Evolutionary conservation across 495 filamentous ascomycete genomes (phyloP).

Genomic region (Acidomyces sp.): DNA sequence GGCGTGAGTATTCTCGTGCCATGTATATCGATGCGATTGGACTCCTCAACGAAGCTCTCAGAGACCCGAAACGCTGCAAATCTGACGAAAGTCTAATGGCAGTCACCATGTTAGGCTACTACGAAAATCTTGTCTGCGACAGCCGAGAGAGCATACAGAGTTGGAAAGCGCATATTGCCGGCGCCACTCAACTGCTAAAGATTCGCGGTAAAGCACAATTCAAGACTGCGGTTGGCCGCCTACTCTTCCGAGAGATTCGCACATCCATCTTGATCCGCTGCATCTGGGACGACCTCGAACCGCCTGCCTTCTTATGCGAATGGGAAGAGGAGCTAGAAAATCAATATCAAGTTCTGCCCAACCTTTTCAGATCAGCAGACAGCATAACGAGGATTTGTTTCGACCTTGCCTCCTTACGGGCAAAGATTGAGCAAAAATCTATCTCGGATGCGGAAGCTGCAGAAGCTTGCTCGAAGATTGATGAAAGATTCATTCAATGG

Average conservation of each 20-base stretch:
- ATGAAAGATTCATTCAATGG: slow-evolving; percentile 11
- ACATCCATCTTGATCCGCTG: slow-evolving; percentile 10
- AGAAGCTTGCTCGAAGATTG: slow-evolving; percentile 1
- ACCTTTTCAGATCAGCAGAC: slow-evolving; percentile 4
- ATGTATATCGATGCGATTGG: slow-evolving; percentile 16
- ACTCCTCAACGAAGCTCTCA: slow-evolving; percentile 11
- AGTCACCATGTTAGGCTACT: slow-evolving; percentile 16
- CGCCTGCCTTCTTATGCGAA: slow-evolving; percentile 11
- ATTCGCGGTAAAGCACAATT: slow-evolving; percentile 15
- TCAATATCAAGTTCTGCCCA: neutral
- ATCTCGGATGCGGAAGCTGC: slow-evolving; percentile 3
- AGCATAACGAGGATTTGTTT: slow-evolving; percentile 7
- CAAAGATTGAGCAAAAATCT: neutral
- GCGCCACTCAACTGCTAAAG: slow-evolving; percentile 13
- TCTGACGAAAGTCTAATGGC: slow-evolving; percentile 14
- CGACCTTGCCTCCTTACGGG: slow-evolving; percentile 12
- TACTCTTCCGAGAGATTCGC: slow-evolving; percentile 15
- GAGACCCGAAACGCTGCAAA: slow-evolving; percentile 12
- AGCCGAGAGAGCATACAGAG: slow-evolving; percentile 6
- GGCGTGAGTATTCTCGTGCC: slow-evolving; percentile 8
- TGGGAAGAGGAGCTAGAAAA: slow-evolving; percentile 8
- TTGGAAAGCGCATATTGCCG: slow-evolving; percentile 19
- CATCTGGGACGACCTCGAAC: slow-evolving; percentile 16
- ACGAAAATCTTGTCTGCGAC: slow-evolving; percentile 19
- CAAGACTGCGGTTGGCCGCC: slow-evolving; percentile 5